phyloP scores from a whole-genome alignment of 2,329 filamentous ascomycete species.

The Zasmidium angulare region DNA sequence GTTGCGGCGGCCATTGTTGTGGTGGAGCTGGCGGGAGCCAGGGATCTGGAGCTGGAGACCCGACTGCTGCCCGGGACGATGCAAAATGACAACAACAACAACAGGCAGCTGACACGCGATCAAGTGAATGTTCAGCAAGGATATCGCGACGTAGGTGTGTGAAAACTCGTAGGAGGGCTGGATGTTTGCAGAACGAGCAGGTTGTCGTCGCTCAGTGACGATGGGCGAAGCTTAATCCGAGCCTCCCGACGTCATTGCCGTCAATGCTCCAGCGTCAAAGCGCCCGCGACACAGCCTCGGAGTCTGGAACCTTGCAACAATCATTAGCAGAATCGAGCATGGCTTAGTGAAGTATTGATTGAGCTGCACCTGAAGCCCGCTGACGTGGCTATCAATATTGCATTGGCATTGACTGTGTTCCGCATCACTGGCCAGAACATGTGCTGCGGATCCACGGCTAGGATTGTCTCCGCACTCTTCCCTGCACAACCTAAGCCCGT shows the following conservation, averaged over 20 bases:
- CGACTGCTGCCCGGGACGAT: background rate
- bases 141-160: background rate
- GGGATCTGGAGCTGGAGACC: background rate
- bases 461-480: background rate
- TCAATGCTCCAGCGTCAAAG: background rate
- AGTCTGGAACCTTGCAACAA: background rate
- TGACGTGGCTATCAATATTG: background rate
- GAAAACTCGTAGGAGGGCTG: background rate
- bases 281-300: background rate
- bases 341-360: too few relatives aligned
- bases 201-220: background rate
- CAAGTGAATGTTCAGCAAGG: background rate
- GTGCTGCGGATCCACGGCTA: background rate
- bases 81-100: background rate
- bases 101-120: background rate
- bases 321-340: background rate
- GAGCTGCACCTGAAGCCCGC: too few relatives aligned
- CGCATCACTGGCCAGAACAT: background rate
- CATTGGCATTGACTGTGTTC: background rate
- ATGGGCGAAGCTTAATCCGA: background rate
- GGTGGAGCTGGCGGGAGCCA: background rate
- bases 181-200: background rate
- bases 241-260: background rate
- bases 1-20: constrained; percentile 22
- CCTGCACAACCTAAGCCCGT: background rate